Evolutionary conservation across 371 early-diverging fungal genomes (phyloP), one percentile per base, ranked within the genome.

Genomic region (Blastocladiella emersonii): DNA sequence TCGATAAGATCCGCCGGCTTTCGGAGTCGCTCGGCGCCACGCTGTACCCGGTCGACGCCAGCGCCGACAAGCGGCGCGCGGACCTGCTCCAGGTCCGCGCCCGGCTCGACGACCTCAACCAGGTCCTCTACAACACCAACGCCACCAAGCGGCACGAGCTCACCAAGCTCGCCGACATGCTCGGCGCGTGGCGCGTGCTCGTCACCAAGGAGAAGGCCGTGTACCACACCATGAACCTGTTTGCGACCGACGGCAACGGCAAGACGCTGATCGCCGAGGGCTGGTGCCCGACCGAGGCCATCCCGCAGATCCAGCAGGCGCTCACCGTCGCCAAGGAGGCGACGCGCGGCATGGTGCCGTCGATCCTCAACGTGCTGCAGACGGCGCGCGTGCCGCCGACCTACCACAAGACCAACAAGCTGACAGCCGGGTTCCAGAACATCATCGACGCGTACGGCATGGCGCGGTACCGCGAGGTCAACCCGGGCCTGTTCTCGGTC

Each of bases 381-480:
- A 96, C 95, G 23, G 81, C 78, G 48, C 86, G 83, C 70, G 85
- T 81, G 64, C 97, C 94, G 19, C 99, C 99, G 19, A 99, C 99
- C 2, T 95, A 78, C 75, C 91, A 97, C 72, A 85, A 85, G 64
- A 91, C 93, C 65, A 98, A 96, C 84, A 90, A 90, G 73, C 92
- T 98, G 67, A 98, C 99, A 1, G 76, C 78, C 21, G 92, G 88
- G 23, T 99, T 99, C 84, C 99, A 99, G 76, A 82, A 79, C 59
- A 90, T 99, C 65, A 93, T 97, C 36, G 95, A 99, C 71, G 91
- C 98, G 0, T 99, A 99, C 74, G 99, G 99, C 63, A 85, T 98
- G 66, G 96, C 99, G n/a, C 85, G 85, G 67, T 98, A 98, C 70
- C 85, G 92, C 64, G 99, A 99, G 78, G 96, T 99, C 70, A 99